phyloP scores from a whole-genome alignment of 139 green algal genomes.

The Bryopsis sp. region DNA sequence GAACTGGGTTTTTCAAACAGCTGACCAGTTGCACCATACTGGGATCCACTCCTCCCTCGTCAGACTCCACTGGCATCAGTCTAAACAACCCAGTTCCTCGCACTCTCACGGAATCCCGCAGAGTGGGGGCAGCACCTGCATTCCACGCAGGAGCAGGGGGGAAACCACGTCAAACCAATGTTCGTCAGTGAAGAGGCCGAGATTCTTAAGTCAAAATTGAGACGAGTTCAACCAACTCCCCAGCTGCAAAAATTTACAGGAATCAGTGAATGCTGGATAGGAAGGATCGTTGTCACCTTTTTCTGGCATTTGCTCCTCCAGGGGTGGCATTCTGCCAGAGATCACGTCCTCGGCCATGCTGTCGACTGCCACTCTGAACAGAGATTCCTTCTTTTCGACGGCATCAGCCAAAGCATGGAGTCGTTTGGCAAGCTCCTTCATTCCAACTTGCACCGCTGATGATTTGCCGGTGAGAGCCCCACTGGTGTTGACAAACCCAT shows the following conservation, averaged over 20 bases:
- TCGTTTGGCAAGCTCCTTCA: not conserved
- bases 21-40: conserved; percentile 5
- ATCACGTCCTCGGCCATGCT: conserved; percentile 10
- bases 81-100: not conserved
- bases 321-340: not conserved
- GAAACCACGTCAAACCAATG: no score
- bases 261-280: not conserved
- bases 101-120: not conserved
- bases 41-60: not conserved
- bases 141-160: no score
- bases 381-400: not conserved
- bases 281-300: not conserved
- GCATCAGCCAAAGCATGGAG: conserved; percentile 3
- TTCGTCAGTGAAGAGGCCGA: no score
- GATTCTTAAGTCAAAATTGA: no score
- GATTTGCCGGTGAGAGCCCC: not conserved
- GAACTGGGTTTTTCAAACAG: conserved; percentile 6
- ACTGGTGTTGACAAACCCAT: not conserved
- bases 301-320: not conserved
- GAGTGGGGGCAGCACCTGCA: not conserved
- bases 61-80: conserved; percentile 1
- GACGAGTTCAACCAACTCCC: no score
- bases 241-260: not conserved
- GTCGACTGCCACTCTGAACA: not conserved
- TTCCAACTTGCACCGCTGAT: not conserved